Evolutionary conservation across 192 early-diverging fungal species (phyloP).

Genomic region (Backusella liffmaniae): DNA sequence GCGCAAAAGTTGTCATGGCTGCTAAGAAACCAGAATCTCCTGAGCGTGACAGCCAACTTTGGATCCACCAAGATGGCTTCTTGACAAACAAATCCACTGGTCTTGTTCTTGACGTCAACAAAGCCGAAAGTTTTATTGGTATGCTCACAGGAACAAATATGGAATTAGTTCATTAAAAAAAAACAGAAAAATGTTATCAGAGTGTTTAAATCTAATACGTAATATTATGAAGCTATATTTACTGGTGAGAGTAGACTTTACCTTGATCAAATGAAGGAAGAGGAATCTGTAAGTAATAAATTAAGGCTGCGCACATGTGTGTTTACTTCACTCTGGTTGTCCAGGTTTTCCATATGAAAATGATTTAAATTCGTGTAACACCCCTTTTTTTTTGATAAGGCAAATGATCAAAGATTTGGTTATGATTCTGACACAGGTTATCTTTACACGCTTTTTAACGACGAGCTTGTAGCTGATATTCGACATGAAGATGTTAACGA

Average conservation of each 20-base stretch:
- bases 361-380: background rate
- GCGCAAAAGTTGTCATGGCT: constrained; percentile 15
- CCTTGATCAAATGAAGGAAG: constrained; percentile 32
- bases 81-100: constrained; percentile 33
- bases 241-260: constrained; percentile 23
- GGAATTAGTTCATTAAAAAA: background rate
- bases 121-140: constrained; percentile 28
- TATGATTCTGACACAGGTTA: constrained; percentile 24
- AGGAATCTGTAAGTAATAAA: constrained; percentile 19
- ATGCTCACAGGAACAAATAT: background rate
- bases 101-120: constrained; percentile 30
- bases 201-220: background rate
- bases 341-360: no score
- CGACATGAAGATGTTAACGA: constrained; percentile 3
- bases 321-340: background rate
- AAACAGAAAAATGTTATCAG: background rate
- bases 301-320: background rate
- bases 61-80: constrained; percentile 32
- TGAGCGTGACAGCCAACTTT: constrained; percentile 33
- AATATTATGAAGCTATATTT: constrained; percentile 23
- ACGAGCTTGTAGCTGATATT: constrained; percentile 22
- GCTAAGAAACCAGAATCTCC: constrained; percentile 9
- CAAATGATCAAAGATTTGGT: constrained; percentile 36
- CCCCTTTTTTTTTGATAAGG: constrained; percentile 7
- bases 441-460: constrained; percentile 24